phyloP scores from a whole-genome alignment of 805 yeast genomes.

The Wickerhamiella sergipiensis region DNA sequence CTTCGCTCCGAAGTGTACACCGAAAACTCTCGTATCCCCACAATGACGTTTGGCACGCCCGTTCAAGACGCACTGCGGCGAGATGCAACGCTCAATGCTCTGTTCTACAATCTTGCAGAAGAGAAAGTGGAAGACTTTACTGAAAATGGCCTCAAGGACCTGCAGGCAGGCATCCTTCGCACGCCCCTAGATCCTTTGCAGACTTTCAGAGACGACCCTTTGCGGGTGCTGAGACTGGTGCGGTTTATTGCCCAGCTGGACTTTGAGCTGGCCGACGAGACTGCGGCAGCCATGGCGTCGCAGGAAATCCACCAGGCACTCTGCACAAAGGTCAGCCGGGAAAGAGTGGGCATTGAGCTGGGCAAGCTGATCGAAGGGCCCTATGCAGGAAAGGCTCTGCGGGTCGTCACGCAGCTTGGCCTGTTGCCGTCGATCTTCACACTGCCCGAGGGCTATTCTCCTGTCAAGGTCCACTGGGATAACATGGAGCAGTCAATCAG shows the following conservation, averaged over 20 bases:
- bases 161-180: slow-evolving; percentile 53
- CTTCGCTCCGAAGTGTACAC: slow-evolving; percentile 79
- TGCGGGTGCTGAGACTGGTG: slow-evolving; percentile 71
- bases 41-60: slow-evolving; percentile 74
- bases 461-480: slow-evolving; percentile 7
- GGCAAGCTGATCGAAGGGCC: slow-evolving; percentile 58
- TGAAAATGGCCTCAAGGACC: slow-evolving; percentile 56
- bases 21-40: slow-evolving; percentile 74
- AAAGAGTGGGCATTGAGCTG: slow-evolving; percentile 77
- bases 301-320: slow-evolving; percentile 45
- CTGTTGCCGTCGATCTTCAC: slow-evolving; percentile 47
- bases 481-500: background rate
- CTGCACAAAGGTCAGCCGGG: slow-evolving; percentile 67
- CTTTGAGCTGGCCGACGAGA: slow-evolving; percentile 47
- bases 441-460: slow-evolving; percentile 11
- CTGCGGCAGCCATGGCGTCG: slow-evolving; percentile 49
- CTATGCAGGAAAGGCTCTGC: slow-evolving; percentile 51
- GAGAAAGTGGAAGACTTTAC: slow-evolving; percentile 76
- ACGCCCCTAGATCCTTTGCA: slow-evolving; percentile 79
- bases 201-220: slow-evolving; percentile 89
- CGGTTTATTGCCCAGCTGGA: slow-evolving; percentile 74
- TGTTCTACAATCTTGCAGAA: slow-evolving; percentile 69
- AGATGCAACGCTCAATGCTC: slow-evolving; percentile 89
- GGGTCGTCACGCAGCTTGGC: slow-evolving; percentile 39
- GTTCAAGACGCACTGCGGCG: slow-evolving; percentile 81